These are phyloP conservation scores for Ganoderma multipileum DNA, from an alignment of 1,284 basidiomycete genomes.

Conservation along the genomic window DNA sequence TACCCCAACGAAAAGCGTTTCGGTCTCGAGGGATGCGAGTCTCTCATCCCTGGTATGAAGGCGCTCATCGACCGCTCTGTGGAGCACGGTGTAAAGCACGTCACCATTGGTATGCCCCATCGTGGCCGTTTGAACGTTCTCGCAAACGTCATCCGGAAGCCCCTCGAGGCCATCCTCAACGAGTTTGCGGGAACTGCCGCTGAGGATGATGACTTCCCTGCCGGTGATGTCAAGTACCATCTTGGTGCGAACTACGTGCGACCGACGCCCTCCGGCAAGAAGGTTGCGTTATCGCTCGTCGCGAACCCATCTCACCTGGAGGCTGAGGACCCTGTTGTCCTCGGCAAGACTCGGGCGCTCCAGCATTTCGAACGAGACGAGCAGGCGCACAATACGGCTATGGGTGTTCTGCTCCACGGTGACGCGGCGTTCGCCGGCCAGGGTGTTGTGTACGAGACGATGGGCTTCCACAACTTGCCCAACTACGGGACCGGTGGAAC, in stretches of 20 bases:
- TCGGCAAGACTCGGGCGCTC: constrained; percentile 96
- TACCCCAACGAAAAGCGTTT: constrained; percentile 99
- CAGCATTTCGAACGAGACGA: constrained; percentile 96
- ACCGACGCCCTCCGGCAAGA: constrained; percentile 97
- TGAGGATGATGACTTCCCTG: constrained; percentile 77
- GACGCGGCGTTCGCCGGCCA: constrained; percentile 99
- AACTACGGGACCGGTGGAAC: constrained; percentile 98
- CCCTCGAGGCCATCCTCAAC: constrained; percentile 97
- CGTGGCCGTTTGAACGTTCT: constrained; percentile 98
- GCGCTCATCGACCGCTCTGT: constrained; percentile 98
- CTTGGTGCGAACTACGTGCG: constrained; percentile 99
- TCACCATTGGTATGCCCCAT: constrained; percentile 99
- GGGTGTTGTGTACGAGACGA: constrained; percentile 99
- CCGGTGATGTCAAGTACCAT: constrained; percentile 99
- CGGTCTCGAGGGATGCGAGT: constrained; percentile 98
- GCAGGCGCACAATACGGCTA: constrained; percentile 77
- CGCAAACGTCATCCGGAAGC: constrained; percentile 98
- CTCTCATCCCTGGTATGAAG: constrained; percentile 99
- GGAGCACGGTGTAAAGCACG: constrained; percentile 93
- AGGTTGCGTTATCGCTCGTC: constrained; percentile 96
- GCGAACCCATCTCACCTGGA: constrained; percentile 99
- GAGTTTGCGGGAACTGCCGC: constrained; percentile 87
- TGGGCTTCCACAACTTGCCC: constrained; percentile 97
- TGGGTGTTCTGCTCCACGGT: constrained; percentile 96
- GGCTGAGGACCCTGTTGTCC: constrained; percentile 96